Base-by-base conservation (phyloP, 495 filamentous ascomycete species). In the Parathielavia hyrcaniae region DNA sequence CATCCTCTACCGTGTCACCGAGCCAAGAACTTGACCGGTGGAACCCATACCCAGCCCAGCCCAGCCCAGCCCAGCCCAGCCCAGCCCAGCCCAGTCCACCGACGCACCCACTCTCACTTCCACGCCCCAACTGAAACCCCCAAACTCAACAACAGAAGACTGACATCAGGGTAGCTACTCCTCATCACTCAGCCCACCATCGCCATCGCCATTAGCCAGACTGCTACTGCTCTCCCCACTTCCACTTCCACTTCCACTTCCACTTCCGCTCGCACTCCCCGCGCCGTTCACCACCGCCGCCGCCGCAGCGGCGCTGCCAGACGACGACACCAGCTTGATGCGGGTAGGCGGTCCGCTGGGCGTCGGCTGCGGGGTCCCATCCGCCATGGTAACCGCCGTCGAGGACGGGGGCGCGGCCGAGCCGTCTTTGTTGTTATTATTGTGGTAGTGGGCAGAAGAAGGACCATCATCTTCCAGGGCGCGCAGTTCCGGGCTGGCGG, bases 401-500 rank as follows among this genome's bases (percentile, higher is more conserved):
- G 83, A 82, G 14, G 26, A 30, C 3, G 26, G 26, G 2, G 82
- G 82, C 8, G 83, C 81, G 16, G 79, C 85, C 8, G 86, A 87
- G 54, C 74, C 76, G 36, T 85, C 88, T 69, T 90, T 78, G 23
- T 65, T 62, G 8, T n/a, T n/a, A n/a, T n/a, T n/a, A n/a, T n/a
- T n/a, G n/a, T n/a, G n/a, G n/a, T n/a, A n/a, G n/a, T n/a, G n/a
- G n/a, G 78, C 79, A 9, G 64, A 57, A 5, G n/a, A n/a, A n/a
- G n/a, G n/a, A n/a, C n/a, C n/a, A n/a, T 60, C 58, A 36, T 79
- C 75, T 54, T 93, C 90, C 26, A 86, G 83, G 55, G 87, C 86
- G 63, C 79, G 81, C 44, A 91, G 81, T 65, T 91, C 83, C 4
- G 89, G 86, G 66, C 91, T 77, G 12, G 77, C 76, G 38, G 79